Base-by-base conservation (phyloP, 345 rosid genomes). In the Turritis glabra region DNA sequence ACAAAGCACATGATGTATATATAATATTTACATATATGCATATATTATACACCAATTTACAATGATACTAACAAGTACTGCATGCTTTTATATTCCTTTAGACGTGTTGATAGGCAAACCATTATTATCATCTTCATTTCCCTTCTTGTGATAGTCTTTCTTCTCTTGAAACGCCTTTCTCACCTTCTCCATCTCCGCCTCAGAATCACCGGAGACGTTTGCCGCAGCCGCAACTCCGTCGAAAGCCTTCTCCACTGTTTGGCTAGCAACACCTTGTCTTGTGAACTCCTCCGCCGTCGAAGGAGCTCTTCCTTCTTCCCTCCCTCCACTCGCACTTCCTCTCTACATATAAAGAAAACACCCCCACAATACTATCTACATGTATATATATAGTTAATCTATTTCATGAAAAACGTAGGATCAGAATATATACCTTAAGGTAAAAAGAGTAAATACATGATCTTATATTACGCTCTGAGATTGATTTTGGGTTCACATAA, bases 271-370 rank as follows among this genome's bases (percentile, higher is more conserved):
- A 10, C 80, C 77, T 13, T 64, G 77, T 53, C 79, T 80, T 55
- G 41, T 72, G 78, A 87, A 87, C 79, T 85, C 87, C 26, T 82
- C 77, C 3, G 86, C 87, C 11, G 76, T 73, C 0, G 85, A 87
- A 3, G 87, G 68, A 38, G 89, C 89, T 77, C 89, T 82, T 71
- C 76, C 82, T 18, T 75, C 77, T 37, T 43, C 57, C 52, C 58
- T 78, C 26, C 68, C 77, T 10, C 46, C 46, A 8, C 61, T 71
- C 21, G 72, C 66, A 62, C 60, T 79, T 74, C 59, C 80, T 74
- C 83, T 78, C 68, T 41, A 62, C 53, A 51, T 38, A 38, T 29
- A 8, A 9, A 43, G 7, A 60, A 35, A 18, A 1, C 33, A 25
- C 6, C 22, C 11, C 18, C 35, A 10, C 19, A 8, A 2, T 50